Base-by-base conservation (phyloP, 495 filamentous ascomycete genomes). In the Xylaria bambusicola region DNA sequence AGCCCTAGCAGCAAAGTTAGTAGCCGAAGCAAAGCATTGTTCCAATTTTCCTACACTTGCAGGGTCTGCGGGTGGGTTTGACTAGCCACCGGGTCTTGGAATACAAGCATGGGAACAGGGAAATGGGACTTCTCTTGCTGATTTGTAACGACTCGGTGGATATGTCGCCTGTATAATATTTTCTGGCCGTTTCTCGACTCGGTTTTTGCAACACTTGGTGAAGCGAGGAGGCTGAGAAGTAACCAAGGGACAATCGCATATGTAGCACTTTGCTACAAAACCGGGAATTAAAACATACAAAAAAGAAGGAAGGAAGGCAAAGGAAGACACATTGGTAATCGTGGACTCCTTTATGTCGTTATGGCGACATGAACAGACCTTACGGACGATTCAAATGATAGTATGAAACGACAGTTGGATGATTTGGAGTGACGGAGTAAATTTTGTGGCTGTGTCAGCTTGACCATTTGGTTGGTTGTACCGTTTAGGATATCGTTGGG, bases 111-210 rank as follows among this genome's bases (percentile, higher is more conserved):
- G 47, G 47, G 35, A 56, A 41, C 48, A 29, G 56, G 51, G 24
- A 54, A 18, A 55, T 48, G 52, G 47, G 26, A 52, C 46, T 51
- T 52, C 51, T 48, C 55, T 41, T 50, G 62, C 46, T 59, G 55
- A 54, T 52, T 40, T 54, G 48, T 58, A 58, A 64, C 61, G 67
- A 55, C 63, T 44, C 33, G 10, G 49, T 60, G 50, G 40, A 26
- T 31, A 64, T 56, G 62, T 62, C 64, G 55, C 60, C 62, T 70
- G 67, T 70, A 70, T 66, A 70, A 53, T 70, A 68, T 68, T 66
- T 62, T 58, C 65, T 46, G 48, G 55, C 65, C 51, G 45, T 50
- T 65, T 56, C 59, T 23, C 58, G 50, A 61, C 61, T 67, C 61
- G 54, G 26, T 52, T 63, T 58, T 45, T 45, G 54, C n/a, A 48